phyloP scores from a whole-genome alignment of 352 stramenopile species.

The Phytopythium mirpurense region DNA sequence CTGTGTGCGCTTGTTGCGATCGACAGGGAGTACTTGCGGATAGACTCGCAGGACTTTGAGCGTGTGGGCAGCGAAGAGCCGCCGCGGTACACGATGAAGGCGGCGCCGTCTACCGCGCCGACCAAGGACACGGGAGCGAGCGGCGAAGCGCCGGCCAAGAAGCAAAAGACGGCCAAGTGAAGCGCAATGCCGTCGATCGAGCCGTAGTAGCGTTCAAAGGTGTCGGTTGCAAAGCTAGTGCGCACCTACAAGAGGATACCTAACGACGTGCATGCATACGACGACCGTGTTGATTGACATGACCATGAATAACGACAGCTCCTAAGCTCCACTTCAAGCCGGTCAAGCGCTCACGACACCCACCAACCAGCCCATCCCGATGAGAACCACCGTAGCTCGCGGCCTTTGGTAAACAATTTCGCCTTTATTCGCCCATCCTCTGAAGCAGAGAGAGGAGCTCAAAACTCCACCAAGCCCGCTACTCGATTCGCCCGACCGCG shows the following conservation, averaged over 20 bases:
- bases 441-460: constrained; percentile 41
- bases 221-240: too few relatives aligned
- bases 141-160: constrained; percentile 25
- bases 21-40: constrained; percentile 28
- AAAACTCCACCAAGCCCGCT: constrained; percentile 7
- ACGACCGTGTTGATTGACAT: neutral
- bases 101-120: constrained; percentile 9
- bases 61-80: constrained; percentile 8
- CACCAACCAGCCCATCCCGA: too few relatives aligned
- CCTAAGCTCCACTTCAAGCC: too few relatives aligned
- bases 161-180: constrained; percentile 22
- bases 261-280: too few relatives aligned
- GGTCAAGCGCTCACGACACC: too few relatives aligned
- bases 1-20: neutral
- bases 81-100: constrained; percentile 34
- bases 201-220: too few relatives aligned
- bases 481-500: constrained; percentile 2
- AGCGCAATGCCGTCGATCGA: too few relatives aligned
- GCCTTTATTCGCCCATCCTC: constrained; percentile 80
- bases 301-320: too few relatives aligned
- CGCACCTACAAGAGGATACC: too few relatives aligned
- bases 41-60: constrained; percentile 31
- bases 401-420: constrained; percentile 59
- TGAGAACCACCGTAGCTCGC: too few relatives aligned
- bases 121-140: constrained; percentile 6